Base-by-base conservation (phyloP, 2,329 filamentous ascomycete species). In the Simplicillium sp. region DNA sequence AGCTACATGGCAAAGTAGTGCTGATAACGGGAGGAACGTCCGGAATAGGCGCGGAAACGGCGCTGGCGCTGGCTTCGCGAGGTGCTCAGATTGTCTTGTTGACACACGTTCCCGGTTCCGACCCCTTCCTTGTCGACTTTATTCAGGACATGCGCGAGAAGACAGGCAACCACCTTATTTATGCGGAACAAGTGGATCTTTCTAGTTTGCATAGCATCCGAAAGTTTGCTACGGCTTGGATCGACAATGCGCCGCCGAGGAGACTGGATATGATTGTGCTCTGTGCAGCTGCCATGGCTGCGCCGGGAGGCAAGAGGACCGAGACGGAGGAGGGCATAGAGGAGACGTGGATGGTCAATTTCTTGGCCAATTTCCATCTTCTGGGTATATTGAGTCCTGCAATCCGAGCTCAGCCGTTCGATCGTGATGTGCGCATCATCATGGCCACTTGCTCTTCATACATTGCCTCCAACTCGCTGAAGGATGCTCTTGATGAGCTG, bases 21-120 rank as follows among this genome's bases (percentile, higher is more conserved):
- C 82, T 98, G 71, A 77, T 98, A 39, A 98, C 92, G 14, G 89
- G 92, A 50, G 92, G 90, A 20, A 98, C 92, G 39, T 90, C 89
- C 36, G 92, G 92, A 12, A 84, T 98, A 57, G 92, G 92, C 38
- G 85, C 87, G 44, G 73, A 77, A 42, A 77, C 87, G 34, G 84
- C 84, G 5, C 70, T 77, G 48, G 77, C 82, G 44, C 76, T 98
- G 40, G 90, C 90, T 41, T 58, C 67, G 14, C 80, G 88, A 48
- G 92, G 92, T 49, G 89, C 90, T 36, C 94, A 98, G 66, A 70
- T 98, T 47, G 75, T 97, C 44, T 80, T 98, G 34, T 77, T 98
- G 38, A 94, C 90, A 6, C 86, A 86, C 48, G 78, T 89, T 53
- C 71, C 85, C 20, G 77, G 87, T 11, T 79, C 79, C 31, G 89